These are phyloP conservation scores for Ruellia speciosa DNA, from an alignment of 305 asterid genomes.

Conservation along the genomic window DNA sequence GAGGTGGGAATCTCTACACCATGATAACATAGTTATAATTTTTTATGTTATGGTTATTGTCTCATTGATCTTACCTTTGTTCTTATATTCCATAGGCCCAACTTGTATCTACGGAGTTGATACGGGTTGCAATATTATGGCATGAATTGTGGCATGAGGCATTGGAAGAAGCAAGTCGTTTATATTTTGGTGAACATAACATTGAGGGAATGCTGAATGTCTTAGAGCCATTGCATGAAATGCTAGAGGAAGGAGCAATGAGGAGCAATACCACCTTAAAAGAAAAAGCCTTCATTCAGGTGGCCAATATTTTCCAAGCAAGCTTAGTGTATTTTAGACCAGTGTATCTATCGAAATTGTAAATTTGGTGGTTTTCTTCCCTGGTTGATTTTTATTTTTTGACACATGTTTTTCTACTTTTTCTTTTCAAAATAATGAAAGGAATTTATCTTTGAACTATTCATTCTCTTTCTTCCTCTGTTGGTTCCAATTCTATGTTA, in stretches of 20 bases:
- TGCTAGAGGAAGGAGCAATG: conserved; percentile 93
- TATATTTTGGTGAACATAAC: conserved; percentile 96
- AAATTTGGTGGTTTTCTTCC: conserved; percentile 6
- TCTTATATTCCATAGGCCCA: conserved; percentile 64
- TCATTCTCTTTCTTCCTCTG: conserved; percentile 1
- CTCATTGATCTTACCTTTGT: conserved; percentile 27
- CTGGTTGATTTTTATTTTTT: conserved; percentile 17
- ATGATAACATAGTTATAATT: background rate
- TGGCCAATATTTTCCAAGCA: conserved; percentile 20
- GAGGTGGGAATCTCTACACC: conserved; percentile 46
- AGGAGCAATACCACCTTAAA: conserved; percentile 72
- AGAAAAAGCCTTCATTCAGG: conserved; percentile 97
- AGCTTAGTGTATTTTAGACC: conserved; percentile 1
- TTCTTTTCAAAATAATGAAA: background rate
- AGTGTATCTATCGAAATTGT: too few species aligned
- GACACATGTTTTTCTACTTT: background rate
- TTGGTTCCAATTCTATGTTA: conserved; percentile 11
- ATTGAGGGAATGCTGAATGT: conserved; percentile 96
- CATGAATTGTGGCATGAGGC: conserved; percentile 99
- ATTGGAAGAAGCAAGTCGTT: conserved; percentile 96
- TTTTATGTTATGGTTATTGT: conserved; percentile 1
- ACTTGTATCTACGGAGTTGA: conserved; percentile 95
- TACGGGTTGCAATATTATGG: conserved; percentile 98
- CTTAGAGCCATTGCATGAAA: conserved; percentile 87
- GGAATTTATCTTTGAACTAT: conserved; percentile 13